Conservation (phyloP, 495 filamentous ascomycete species). For the Tuber aestivum region DNA sequence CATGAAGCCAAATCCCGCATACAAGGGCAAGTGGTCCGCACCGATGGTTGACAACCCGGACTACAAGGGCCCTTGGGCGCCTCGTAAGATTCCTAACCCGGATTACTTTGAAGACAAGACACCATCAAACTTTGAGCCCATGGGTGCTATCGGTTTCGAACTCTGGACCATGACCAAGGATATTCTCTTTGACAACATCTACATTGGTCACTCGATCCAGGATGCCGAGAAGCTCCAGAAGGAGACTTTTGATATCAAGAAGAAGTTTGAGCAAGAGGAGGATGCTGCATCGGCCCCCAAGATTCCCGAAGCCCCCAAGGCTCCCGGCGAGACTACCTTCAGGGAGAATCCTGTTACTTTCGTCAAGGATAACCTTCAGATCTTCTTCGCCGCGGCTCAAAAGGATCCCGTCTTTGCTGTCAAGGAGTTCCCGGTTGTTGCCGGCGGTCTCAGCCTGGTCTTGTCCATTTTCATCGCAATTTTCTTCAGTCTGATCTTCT, state of each 20-base stretch:
- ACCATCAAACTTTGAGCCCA: slow-evolving; percentile 93
- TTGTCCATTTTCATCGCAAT: slow-evolving; percentile 63
- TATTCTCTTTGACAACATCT: slow-evolving; percentile 99
- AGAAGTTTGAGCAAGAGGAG: slow-evolving; percentile 71
- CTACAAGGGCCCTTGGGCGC: slow-evolving; percentile 95
- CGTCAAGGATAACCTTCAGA: slow-evolving; percentile 83
- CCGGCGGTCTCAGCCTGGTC: slow-evolving; percentile 67
- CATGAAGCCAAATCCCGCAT: slow-evolving; percentile 89
- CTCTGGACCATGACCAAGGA: slow-evolving; percentile 99
- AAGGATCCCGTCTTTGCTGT: slow-evolving; percentile 82
- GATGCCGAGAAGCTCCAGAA: slow-evolving; percentile 86
- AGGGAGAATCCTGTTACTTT: slow-evolving; percentile 84
- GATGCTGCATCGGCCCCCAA: slow-evolving; percentile 81
- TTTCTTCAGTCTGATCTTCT: slow-evolving; percentile 52
- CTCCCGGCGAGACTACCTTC: slow-evolving; percentile 69
- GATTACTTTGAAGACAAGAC: slow-evolving; percentile 97
- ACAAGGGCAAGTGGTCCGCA: slow-evolving; percentile 98
- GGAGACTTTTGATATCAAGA: slow-evolving; percentile 92
- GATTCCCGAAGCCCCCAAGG: slow-evolving; percentile 56
- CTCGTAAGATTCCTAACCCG: slow-evolving; percentile 94
- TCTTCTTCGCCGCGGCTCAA: slow-evolving; percentile 79
- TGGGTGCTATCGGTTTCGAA: slow-evolving; percentile 96
- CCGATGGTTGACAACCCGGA: slow-evolving; percentile 94
- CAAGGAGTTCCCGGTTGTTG: slow-evolving; percentile 86
- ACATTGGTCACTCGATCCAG: slow-evolving; percentile 94